Base-by-base conservation (phyloP, 352 stramenopile species). In the Phytophthora pisi region DNA sequence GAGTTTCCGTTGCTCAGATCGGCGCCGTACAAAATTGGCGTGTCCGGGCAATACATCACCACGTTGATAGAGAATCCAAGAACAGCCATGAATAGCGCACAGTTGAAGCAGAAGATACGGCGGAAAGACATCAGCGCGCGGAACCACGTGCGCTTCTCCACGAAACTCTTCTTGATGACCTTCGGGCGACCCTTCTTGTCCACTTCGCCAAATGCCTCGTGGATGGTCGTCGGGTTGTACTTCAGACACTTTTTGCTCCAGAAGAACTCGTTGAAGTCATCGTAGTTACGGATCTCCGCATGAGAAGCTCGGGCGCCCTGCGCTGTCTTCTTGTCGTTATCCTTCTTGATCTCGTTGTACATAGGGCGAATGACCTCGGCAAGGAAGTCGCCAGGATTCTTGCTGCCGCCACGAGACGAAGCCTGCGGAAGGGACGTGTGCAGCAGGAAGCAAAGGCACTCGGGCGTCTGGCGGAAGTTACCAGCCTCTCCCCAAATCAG, bases 181-280 rank as follows among this genome's bases (percentile, higher is more conserved):
- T 96, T 94, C 7, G 86, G 85, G 20, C 76, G 75, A 3, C 88
- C 88, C 56, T 96, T 96, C 67, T 93, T 93, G 75, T 96, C 84
- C 20, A 89, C 65, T 49, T 90, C 78, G 1, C 56, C 83, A 56
- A 95, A 92, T 8, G 88, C 84, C 55, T 90, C 82, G 30, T 70
- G 70, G 38, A 96, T 93, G 20, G 56, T 86, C 38, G 73, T 81
- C 9, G 70, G 53, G 57, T 92, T 89, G 71, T 79, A 94, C 70
- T 92, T 93, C 38, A 96, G 63, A 40, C 86, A 94, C 57, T 93
- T 94, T 57, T 94, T 94, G 54, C 61, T 90, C 88, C 88, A 96
- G 64, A 96, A 96, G 45, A 94, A 96, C 73, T 96, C 88, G 68
- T 96, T 96, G 51, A 96, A 96, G 57, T 96, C 88, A 45, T 96